Percentiles rank a stretch among this genome's conserved stretches.
Conservation (phyloP, 1,284 basidiomycete species). For the Cryptococcus hybrid region DNA sequence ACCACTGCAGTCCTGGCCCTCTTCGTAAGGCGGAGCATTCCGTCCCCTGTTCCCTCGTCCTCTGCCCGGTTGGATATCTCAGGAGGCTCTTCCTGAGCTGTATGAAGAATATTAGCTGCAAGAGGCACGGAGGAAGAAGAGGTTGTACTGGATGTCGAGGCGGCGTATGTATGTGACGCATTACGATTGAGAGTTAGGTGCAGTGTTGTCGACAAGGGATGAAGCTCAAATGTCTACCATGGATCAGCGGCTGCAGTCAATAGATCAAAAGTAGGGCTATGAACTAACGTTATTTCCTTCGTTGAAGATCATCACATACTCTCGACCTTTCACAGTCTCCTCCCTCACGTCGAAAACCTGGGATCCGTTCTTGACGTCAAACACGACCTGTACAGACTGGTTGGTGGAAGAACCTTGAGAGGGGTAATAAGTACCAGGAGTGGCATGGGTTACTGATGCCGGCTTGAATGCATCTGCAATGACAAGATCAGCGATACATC, state of each 20-base stretch:
- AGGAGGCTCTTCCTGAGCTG: no score
- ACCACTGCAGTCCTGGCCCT: no score
- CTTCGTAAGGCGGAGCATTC: no score
- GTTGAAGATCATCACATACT: conserved; percentile 43
- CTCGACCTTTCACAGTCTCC: conserved; percentile 20
- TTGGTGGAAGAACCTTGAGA: background rate
- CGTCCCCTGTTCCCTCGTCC: no score
- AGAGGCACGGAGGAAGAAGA: conserved; percentile 8
- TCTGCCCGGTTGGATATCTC: no score
- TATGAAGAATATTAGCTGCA: no score
- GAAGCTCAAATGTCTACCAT: conserved; percentile 26
- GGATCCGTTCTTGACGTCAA: conserved; percentile 21
- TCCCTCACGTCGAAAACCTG: conserved; percentile 43
- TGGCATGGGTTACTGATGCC: conserved; percentile 27
- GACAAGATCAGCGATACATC: background rate
- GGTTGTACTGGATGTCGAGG: background rate
- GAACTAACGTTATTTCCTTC: conserved; percentile 27
- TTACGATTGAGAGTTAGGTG: conserved; percentile 36
- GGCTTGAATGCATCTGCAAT: conserved; percentile 44
- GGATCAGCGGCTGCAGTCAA: background rate
- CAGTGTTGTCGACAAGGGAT: conserved; percentile 31
- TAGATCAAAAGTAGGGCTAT: background rate
- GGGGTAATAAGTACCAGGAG: conserved; percentile 22
- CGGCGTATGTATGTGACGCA: conserved; percentile 13
- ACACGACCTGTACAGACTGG: conserved; percentile 9